These are phyloP conservation scores for Penicillium crystallinum DNA, from an alignment of 495 filamentous ascomycete species.

Conservation along the genomic window DNA sequence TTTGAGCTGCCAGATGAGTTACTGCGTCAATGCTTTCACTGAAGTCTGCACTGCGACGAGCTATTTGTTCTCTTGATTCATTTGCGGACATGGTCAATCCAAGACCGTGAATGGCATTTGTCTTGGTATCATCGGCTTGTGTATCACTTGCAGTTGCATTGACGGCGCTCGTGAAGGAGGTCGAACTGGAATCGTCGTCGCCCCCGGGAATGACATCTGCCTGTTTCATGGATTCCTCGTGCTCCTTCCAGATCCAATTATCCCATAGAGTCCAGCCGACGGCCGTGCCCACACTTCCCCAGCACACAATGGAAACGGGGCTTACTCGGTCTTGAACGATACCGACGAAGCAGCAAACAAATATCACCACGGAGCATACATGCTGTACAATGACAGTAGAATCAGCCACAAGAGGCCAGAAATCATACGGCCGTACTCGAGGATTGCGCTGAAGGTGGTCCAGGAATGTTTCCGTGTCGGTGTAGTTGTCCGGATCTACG, in stretches of 20 bases:
- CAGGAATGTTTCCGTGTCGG: conserved; percentile 91
- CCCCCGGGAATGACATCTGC: conserved; percentile 35
- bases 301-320: conserved; percentile 79
- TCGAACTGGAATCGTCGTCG: conserved; percentile 43
- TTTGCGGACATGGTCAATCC: conserved; percentile 40
- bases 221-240: conserved; percentile 40
- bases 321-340: conserved; percentile 82
- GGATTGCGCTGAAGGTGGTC: conserved; percentile 95
- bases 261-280: conserved; percentile 91
- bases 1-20: not conserved
- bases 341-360: conserved; percentile 86
- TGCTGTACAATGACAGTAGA: conserved; percentile 97
- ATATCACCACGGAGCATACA: conserved; percentile 88
- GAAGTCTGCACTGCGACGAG: conserved; percentile 16
- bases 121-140: conserved; percentile 23
- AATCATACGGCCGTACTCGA: conserved; percentile 89
- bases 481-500: conserved; percentile 97
- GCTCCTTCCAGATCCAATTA: conserved; percentile 65
- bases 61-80: conserved; percentile 23
- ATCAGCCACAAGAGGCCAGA: conserved; percentile 94
- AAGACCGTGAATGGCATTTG: conserved; percentile 40
- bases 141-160: conserved; percentile 23
- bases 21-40: conserved; percentile 8
- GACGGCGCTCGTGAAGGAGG: conserved; percentile 39
- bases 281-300: conserved; percentile 76